Evolutionary conservation across 768 basidiomycete species (phyloP).

Genomic region (Amanita polypyramis): DNA sequence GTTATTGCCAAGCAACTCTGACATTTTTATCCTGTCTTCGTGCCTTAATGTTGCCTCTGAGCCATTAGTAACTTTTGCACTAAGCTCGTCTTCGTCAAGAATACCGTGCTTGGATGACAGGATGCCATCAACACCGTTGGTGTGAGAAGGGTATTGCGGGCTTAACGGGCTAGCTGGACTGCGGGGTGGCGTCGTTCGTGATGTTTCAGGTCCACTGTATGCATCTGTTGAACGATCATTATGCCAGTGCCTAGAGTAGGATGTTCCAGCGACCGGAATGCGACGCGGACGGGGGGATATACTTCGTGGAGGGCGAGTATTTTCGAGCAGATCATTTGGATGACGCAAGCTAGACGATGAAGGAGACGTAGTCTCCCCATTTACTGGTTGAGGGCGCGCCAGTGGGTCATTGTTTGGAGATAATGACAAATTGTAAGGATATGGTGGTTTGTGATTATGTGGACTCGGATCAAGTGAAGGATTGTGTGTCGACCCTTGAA

Average conservation of each 20-base stretch:
- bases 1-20: slow-evolving; percentile 12
- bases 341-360: slow-evolving; percentile 9
- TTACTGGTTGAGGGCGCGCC: slow-evolving; percentile 53
- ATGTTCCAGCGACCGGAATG: slow-evolving; percentile 12
- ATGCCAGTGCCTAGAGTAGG: not conserved
- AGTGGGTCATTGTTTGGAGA: slow-evolving; percentile 47
- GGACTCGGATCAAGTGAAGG: slow-evolving; percentile 21
- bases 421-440: slow-evolving; percentile 16
- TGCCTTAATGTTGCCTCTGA: slow-evolving; percentile 16
- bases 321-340: slow-evolving; percentile 6
- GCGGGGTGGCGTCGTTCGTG: slow-evolving; percentile 41
- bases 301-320: slow-evolving; percentile 21
- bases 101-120: slow-evolving; percentile 4
- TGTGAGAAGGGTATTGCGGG: slow-evolving; percentile 23
- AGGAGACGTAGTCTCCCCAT: slow-evolving; percentile 38
- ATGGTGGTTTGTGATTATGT: slow-evolving; percentile 17
- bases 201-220: slow-evolving; percentile 31
- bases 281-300: slow-evolving; percentile 26
- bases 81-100: slow-evolving; percentile 5
- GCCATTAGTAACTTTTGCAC: slow-evolving; percentile 7
- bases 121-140: not conserved
- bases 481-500: slow-evolving; percentile 27
- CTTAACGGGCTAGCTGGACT: slow-evolving; percentile 51
- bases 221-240: slow-evolving; percentile 22
- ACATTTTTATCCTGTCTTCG: slow-evolving; percentile 14